A percentile compares a stretch with the other conserved stretches of the same genome.
These are phyloP conservation scores for Penicillium sp. DNA, from an alignment of 2,329 filamentous ascomycete species.

Conservation along the genomic window DNA sequence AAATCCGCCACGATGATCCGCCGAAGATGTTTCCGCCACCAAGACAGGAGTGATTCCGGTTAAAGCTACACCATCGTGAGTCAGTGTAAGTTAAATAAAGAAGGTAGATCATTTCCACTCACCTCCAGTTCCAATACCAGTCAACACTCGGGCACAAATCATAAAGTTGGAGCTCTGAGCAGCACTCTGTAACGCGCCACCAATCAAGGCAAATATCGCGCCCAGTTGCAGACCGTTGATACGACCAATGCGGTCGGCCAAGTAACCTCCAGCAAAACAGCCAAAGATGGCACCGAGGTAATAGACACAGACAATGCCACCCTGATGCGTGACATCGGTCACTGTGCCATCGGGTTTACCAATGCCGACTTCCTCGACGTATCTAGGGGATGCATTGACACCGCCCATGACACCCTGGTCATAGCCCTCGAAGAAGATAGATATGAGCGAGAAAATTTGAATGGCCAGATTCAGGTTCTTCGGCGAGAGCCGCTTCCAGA, in stretches of 20 bases:
- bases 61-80: constrained; percentile 29
- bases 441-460: constrained; percentile 31
- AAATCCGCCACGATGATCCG: constrained; percentile 46
- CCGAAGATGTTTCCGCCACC: constrained; percentile 48
- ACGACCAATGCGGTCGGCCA: constrained; percentile 53
- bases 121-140: constrained; percentile 51
- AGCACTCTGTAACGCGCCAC: constrained; percentile 48
- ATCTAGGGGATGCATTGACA: constrained; percentile 43
- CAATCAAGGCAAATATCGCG: constrained; percentile 47
- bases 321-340: constrained; percentile 49
- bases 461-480: constrained; percentile 42
- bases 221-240: constrained; percentile 50
- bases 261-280: constrained; percentile 49
- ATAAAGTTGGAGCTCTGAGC: constrained; percentile 48
- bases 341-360: constrained; percentile 45
- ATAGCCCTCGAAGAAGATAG: constrained; percentile 46
- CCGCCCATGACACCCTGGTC: constrained; percentile 54
- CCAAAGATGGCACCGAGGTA: constrained; percentile 51
- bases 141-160: constrained; percentile 48
- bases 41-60: constrained; percentile 50
- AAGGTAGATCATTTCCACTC: constrained; percentile 4
- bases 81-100: constrained; percentile 3
- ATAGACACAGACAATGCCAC: constrained; percentile 52
- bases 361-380: constrained; percentile 42
- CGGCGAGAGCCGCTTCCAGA: constrained; percentile 44